phyloP scores from a whole-genome alignment of 306 rosid genomes.

The Psophocarpus tetragonolobus region DNA sequence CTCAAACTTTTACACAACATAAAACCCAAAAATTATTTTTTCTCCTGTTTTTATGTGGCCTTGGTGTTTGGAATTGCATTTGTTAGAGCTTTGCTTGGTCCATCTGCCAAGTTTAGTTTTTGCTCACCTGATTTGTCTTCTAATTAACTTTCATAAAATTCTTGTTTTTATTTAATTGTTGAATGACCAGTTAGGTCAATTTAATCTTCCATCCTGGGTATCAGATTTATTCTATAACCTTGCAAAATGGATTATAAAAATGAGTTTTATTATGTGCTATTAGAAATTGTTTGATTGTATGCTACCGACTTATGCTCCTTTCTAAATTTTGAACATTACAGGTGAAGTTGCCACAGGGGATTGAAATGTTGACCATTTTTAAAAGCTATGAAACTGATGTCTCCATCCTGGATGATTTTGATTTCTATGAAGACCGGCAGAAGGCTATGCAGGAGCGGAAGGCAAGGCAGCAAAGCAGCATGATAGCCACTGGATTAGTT shows the following conservation, averaged over 20 bases:
- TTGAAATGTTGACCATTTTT: conserved; percentile 75
- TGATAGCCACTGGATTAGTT: conserved; percentile 50
- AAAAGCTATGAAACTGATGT: conserved; percentile 69
- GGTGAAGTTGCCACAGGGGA: conserved; percentile 79
- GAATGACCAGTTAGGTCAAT: background rate
- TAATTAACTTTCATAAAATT: background rate
- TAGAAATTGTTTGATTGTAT: background rate
- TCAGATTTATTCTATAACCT: background rate
- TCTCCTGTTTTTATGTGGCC: background rate
- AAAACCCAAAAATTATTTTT: background rate
- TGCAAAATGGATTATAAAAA: background rate
- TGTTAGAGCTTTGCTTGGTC: conserved; percentile 8
- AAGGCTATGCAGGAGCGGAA: conserved; percentile 84
- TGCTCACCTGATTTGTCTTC: background rate
- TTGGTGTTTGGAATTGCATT: conserved; percentile 16
- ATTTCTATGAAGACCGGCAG: conserved; percentile 81
- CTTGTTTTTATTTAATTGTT: background rate
- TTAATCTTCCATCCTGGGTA: background rate
- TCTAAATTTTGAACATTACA: conserved; percentile 40
- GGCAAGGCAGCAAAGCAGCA: conserved; percentile 65
- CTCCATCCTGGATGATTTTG: conserved; percentile 85
- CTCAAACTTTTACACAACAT: background rate
- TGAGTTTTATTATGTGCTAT: background rate
- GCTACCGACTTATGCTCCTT: conserved; percentile 6
- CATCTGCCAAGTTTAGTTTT: background rate